Percentiles rank a stretch among this genome's conserved stretches.
These are phyloP conservation scores for Passalora sequoiae DNA, from an alignment of 2,329 filamentous ascomycete species.

Conservation along the genomic window DNA sequence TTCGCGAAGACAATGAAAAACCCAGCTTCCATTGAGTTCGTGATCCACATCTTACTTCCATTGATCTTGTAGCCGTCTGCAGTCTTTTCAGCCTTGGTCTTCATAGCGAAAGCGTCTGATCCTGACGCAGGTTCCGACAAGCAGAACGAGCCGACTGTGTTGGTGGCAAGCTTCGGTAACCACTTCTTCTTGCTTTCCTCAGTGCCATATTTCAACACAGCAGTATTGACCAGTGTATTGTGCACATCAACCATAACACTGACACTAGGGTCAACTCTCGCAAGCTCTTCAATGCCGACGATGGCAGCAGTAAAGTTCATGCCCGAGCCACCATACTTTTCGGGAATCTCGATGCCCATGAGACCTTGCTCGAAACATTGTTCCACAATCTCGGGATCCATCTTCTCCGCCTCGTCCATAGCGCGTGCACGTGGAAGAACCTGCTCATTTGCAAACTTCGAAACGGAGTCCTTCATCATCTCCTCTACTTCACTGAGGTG, in stretches of 20 bases:
- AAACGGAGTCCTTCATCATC: conserved; percentile 83
- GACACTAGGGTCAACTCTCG: conserved; percentile 87
- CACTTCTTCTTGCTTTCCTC: conserved; percentile 74
- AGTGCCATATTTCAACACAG: conserved; percentile 78
- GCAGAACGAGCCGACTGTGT: conserved; percentile 61
- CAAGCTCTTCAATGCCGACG: conserved; percentile 93
- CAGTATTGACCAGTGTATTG: conserved; percentile 96
- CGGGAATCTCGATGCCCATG: conserved; percentile 96
- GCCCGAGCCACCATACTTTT: conserved; percentile 91
- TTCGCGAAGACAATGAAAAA: conserved; percentile 99
- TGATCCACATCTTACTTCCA: conserved; percentile 99
- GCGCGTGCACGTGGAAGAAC: conserved; percentile 88
- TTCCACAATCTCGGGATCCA: conserved; percentile 85
- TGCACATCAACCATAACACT: conserved; percentile 95
- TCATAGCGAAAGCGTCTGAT: conserved; percentile 91
- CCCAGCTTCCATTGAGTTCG: conserved; percentile 86
- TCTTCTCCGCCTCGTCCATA: conserved; percentile 94
- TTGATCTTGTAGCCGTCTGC: conserved; percentile 78
- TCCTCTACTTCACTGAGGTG: conserved; percentile 85
- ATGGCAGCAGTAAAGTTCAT: conserved; percentile 99
- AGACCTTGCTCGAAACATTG: conserved; percentile 95
- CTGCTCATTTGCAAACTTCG: conserved; percentile 83
- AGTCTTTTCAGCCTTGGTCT: conserved; percentile 83
- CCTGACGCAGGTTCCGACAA: conserved; percentile 59
- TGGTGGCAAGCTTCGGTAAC: conserved; percentile 82